These are phyloP conservation scores for Phlebopus sp. DNA, from an alignment of 1,284 basidiomycete genomes.

Conservation along the genomic window DNA sequence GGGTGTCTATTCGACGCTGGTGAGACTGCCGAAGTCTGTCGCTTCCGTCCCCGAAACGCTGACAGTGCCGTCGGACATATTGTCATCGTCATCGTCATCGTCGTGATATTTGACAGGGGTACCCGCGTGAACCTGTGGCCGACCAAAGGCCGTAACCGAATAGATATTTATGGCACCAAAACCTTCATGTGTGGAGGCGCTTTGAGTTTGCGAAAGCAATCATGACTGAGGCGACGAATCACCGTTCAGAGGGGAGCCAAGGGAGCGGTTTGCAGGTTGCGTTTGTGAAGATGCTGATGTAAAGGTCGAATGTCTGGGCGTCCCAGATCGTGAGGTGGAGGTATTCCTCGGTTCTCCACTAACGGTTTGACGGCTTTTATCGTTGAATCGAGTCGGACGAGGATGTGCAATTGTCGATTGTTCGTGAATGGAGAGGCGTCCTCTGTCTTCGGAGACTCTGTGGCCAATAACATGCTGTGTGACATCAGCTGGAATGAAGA, in stretches of 20 bases:
- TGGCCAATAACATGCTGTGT: constrained; percentile 9
- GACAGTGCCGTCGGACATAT: constrained; percentile 30
- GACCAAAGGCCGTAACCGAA: constrained; percentile 24
- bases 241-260: constrained; percentile 41
- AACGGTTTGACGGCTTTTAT: constrained; percentile 16
- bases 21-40: constrained; percentile 52
- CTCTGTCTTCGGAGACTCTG: constrained; percentile 7
- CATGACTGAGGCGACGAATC: constrained; percentile 39
- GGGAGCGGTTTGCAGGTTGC: constrained; percentile 25
- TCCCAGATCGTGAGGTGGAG: constrained; percentile 26
- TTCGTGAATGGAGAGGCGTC: constrained; percentile 10
- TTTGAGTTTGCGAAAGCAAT: constrained; percentile 37
- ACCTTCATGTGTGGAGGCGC: constrained; percentile 34
- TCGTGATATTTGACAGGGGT: constrained; percentile 23
- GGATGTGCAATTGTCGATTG: constrained; percentile 28
- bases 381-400: constrained; percentile 26
- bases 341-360: constrained; percentile 18
- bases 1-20: constrained; percentile 46
- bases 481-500: constrained; percentile 72
- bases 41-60: constrained; percentile 45
- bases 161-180: constrained; percentile 25
- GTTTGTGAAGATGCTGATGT: constrained; percentile 24
- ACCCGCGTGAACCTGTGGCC: constrained; percentile 23
- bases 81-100: constrained; percentile 20
- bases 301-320: constrained; percentile 26